A percentile compares a stretch with the other conserved stretches of the same genome.
These are phyloP conservation scores for Umbelopsis sp. DNA, from an alignment of 192 early-diverging fungal genomes.

Conservation along the genomic window DNA sequence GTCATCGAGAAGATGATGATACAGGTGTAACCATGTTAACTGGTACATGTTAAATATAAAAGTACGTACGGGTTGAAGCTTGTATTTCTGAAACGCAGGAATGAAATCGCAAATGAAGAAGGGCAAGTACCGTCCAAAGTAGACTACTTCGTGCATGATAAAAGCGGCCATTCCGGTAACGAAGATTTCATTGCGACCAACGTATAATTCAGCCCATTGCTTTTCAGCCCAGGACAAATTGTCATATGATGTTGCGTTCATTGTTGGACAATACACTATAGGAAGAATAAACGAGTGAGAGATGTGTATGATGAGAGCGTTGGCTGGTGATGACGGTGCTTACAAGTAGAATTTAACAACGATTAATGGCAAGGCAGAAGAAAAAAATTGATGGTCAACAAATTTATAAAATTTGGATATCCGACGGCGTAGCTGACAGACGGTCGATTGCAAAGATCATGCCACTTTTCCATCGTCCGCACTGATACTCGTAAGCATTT, in stretches of 20 bases:
- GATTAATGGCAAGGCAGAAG: background rate
- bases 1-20: background rate
- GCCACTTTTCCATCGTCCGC: background rate
- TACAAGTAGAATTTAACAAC: background rate
- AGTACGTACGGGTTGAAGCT: slow-evolving; percentile 74
- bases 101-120: slow-evolving; percentile 85
- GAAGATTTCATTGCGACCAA: slow-evolving; percentile 69
- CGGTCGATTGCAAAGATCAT: background rate
- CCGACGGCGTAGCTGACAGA: background rate
- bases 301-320: background rate
- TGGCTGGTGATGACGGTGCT: background rate
- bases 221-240: slow-evolving; percentile 49
- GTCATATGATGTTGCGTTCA: slow-evolving; percentile 24
- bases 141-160: slow-evolving; percentile 87
- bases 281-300: background rate
- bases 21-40: background rate
- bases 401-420: background rate
- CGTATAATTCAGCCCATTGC: slow-evolving; percentile 67
- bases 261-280: background rate
- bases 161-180: slow-evolving; percentile 78
- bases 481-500: background rate
- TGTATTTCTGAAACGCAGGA: slow-evolving; percentile 84
- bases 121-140: slow-evolving; percentile 91
- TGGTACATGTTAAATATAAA: background rate
- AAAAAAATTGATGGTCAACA: background rate